Percentiles rank a stretch among this genome's conserved stretches.
These are phyloP conservation scores for Gossypium herbaceum DNA, from an alignment of 345 rosid species.

Conservation along the genomic window DNA sequence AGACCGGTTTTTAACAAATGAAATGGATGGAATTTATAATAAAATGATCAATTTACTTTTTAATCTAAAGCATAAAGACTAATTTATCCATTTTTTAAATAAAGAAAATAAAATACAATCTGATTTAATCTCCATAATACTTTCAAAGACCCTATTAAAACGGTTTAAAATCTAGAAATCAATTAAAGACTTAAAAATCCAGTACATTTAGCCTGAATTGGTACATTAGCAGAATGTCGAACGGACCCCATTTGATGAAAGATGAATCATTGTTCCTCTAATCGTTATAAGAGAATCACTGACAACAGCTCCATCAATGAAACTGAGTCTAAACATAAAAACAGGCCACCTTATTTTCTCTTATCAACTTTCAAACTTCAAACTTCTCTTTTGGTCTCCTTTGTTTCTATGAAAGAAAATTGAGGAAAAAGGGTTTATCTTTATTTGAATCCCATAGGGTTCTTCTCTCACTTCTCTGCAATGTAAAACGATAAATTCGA, in stretches of 20 bases:
- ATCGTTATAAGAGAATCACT: not conserved
- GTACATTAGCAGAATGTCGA: not conserved
- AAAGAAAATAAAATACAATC: no score
- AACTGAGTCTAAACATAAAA: not conserved
- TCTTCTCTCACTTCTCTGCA: no score
- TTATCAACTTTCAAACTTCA: not conserved
- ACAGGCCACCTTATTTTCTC: not conserved
- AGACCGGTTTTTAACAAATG: no score
- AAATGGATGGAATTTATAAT: no score
- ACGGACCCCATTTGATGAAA: not conserved
- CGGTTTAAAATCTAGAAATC: no score
- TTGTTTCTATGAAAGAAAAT: conserved; percentile 1
- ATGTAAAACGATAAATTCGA: no score
- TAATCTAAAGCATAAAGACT: no score
- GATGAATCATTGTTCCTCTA: not conserved
- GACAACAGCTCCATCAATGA: not conserved
- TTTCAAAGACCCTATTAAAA: no score
- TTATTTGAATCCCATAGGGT: not conserved
- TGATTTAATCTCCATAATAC: fast-evolving
- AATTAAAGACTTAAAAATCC: no score
- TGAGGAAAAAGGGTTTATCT: not conserved
- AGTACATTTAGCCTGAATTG: not conserved
- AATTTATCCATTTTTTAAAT: no score
- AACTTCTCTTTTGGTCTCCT: not conserved
- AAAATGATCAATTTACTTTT: no score